Base-by-base conservation (phyloP, 1,284 basidiomycete genomes). In the Cutaneotrichosporon sp. region DNA sequence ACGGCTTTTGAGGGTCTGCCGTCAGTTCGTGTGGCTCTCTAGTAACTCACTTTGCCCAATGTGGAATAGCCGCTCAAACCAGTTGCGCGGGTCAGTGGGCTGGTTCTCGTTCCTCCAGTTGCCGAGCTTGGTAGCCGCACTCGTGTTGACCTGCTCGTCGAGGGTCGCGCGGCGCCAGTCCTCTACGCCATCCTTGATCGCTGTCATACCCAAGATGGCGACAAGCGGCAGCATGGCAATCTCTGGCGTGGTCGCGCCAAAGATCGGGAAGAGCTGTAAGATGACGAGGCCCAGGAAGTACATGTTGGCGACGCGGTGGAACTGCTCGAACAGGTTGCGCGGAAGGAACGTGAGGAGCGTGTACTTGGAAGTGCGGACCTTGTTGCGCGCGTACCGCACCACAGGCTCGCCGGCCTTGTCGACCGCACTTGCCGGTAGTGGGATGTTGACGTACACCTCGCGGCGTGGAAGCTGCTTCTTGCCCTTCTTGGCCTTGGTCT, bases 331-430 rank as follows among this genome's bases (percentile, higher is more conserved):
- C 68, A 96, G 81, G 76, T 96, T 96, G 84, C 91, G 93, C n/a
- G 95, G 95, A 55, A 97, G 74, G 78, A 97, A 98, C 4, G 93
- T 92, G 69, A 96, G 61, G 65, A 92, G 77, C 36, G 94, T 97
- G 81, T 97, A 98, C 81, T 97, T 96, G 70, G 89, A 90, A 52
- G 95, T 97, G 73, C 91, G 85, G 65, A 98, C 93, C 85, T 97
- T 98, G 81, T 98, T 98, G 71, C 95, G 84, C 38, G 87, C 86
- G 81, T 95, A 98, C 32, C 85, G 85, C 42, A 83, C 86, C 55
- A 86, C 80, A 0, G 93, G 93, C 68, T 97, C 91, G 36, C 92
- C 91, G 60, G 87, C 78, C 9, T 52, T 31, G 38, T 65, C 63
- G 18, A 76, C 34, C 42, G 72, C 51, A 21, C 61, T 13, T 10